Evolutionary conservation across 2,329 filamentous ascomycete species (phyloP), one percentile per base, ranked within the genome.

Genomic region (Aspergillus pseudoviridinutans): DNA sequence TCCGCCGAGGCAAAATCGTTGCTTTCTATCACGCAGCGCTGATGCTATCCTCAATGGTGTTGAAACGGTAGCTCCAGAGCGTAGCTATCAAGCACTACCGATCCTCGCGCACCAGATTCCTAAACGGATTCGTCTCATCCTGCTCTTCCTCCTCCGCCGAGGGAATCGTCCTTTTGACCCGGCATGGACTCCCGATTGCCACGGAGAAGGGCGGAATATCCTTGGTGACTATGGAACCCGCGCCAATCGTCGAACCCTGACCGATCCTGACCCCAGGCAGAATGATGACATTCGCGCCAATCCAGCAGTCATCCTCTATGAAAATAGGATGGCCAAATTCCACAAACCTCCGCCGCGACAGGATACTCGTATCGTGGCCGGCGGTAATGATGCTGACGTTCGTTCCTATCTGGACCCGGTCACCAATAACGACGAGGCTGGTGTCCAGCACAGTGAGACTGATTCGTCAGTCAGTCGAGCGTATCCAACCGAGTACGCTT

Each of bases 371-470:
- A 61, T 84, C 80, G 59, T 84, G 82, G 10, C 79, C 81, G 0
- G 81, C 82, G 0, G 78, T 78, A 57, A 80, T 80, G 38, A 84
- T 82, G 54, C 71, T 74, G 1, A 84, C 81, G 28, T 81, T 79
- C 0, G 82, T 80, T 0, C 82, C 82, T 47, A 83, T 73, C 70
- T 83, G 79, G 14, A 81, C 79, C 1, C 81, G 70, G 24, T 83
- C 76, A 1, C 82, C 82, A 24, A 84, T 82, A 0, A 77, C 76
- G 1, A 85, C 79, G 0, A 84, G 69, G 1, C 76, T 77, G 28
- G 79, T 82, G 61, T 85, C 82, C 9, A 84, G 69, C 28, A 84
- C 79, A 0, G 79, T 74, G 22, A 84, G 78, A 64, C 88, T 90
- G 29, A 66, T 22, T 10, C 14, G 14, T 12, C 28, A 29, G 7